phyloP scores from a whole-genome alignment of 2,329 filamentous ascomycete genomes.

The Blastomyces emzantsi region DNA sequence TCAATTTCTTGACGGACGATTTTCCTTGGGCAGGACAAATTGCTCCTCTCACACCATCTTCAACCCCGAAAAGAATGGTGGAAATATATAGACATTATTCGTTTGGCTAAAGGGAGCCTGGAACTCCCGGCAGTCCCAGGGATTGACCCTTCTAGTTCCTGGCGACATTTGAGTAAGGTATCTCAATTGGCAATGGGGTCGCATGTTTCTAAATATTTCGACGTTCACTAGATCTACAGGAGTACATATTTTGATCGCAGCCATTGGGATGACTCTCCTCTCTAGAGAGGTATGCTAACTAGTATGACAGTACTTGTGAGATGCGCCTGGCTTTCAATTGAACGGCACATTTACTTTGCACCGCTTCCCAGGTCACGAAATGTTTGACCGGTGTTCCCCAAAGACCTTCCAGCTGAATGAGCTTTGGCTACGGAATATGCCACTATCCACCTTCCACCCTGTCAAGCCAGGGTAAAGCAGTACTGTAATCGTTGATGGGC shows the following conservation, averaged over 20 bases:
- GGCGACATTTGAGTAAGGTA: neutral
- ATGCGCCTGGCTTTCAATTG: neutral
- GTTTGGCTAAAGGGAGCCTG: neutral
- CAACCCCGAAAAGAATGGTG: too few relatives aligned
- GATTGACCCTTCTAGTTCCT: neutral
- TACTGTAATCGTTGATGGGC: slow-evolving; percentile 26
- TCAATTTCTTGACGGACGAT: too few relatives aligned
- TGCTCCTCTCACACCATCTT: too few relatives aligned
- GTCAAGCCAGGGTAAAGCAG: slow-evolving; percentile 32
- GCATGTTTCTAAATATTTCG: neutral
- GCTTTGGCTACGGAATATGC: slow-evolving; percentile 43
- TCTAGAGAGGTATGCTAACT: neutral
- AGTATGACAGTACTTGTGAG: too few relatives aligned
- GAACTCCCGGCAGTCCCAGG: neutral
- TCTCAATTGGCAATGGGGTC: neutral
- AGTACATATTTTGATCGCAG: neutral
- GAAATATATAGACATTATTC: too few relatives aligned
- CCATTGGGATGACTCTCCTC: neutral
- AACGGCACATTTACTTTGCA: neutral
- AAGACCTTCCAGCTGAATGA: slow-evolving; percentile 21
- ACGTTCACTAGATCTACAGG: neutral
- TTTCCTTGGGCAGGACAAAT: too few relatives aligned
- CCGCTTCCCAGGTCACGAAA: neutral
- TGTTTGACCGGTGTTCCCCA: too few relatives aligned
- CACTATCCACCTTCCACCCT: slow-evolving; percentile 20